Evolutionary conservation across 2,329 filamentous ascomycete genomes (phyloP), one percentile per base, ranked within the genome.

Genomic region (Sarocladium oryzae): DNA sequence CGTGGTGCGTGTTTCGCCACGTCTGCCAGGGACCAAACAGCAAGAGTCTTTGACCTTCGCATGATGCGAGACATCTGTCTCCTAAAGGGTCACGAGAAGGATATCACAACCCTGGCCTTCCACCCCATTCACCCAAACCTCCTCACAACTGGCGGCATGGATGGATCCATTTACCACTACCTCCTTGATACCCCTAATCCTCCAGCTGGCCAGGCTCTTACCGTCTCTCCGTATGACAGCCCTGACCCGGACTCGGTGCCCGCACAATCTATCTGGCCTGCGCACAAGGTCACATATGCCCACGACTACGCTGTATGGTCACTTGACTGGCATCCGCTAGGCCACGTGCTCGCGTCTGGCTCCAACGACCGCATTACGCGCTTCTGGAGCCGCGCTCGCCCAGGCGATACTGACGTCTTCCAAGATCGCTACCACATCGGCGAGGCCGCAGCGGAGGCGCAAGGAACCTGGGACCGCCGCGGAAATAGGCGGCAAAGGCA

Each of bases 31-130:
- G 93, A 99, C 62, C 89, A 95, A 66, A 95, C 89, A 1, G 90
- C 91, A 8, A 84, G 93, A 54, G 83, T 99, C 41, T 97, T 97
- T 62, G 93, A 99, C 66, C 77, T 99, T 52, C 84, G 93, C 46
- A 96, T 96, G 87, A 97, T 99, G 93, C 87, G 93, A 56, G 93
- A 99, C 66, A 91, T 97, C 52, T 89, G 90, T 59, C 81, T 97
- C 43, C 79, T 99, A 20, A 88, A 92, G 59, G 93, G 93, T 7
- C 91, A 97, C 64, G 91, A 97, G 59, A 97, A 96, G 69, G 93
- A 96, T 58, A 89, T 99, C 54, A 92, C 89, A 11, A 95, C 90
- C 1, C 71, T 99, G 49, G 78, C 88, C 3, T 99, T 92, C 89
- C 93, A 99, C 68, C 93, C 93, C 1, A 81, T 96, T 50, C 93